phyloP scores from a whole-genome alignment of 345 rosid species.

The Hirschfeldia incana region DNA sequence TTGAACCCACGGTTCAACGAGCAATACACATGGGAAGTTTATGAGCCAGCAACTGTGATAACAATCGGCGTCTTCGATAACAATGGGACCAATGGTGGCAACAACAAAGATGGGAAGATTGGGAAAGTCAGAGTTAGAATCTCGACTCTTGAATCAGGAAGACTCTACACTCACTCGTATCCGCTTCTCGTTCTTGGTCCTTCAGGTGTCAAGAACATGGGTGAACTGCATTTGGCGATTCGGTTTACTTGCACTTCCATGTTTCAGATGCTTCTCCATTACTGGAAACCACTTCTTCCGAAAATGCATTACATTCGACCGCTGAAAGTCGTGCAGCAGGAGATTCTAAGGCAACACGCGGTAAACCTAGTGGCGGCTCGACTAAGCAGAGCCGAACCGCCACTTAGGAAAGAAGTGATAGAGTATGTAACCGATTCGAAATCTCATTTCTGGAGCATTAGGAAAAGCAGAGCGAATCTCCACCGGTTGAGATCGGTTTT shows the following conservation, averaged over 20 bases:
- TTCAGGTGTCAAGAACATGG: slow-evolving; percentile 92
- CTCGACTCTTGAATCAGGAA: slow-evolving; percentile 80
- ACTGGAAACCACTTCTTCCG: slow-evolving; percentile 75
- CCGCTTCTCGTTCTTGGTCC: slow-evolving; percentile 80
- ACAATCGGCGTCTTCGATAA: slow-evolving; percentile 88
- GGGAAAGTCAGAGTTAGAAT: slow-evolving; percentile 85
- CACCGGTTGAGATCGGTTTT: slow-evolving; percentile 66
- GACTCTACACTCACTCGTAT: slow-evolving; percentile 77
- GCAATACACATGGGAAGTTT: slow-evolving; percentile 98
- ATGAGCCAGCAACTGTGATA: slow-evolving; percentile 85
- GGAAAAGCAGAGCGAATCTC: slow-evolving; percentile 93
- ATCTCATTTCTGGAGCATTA: slow-evolving; percentile 96
- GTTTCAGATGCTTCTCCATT: slow-evolving; percentile 56
- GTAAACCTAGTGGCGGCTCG: slow-evolving; percentile 76
- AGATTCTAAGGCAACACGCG: slow-evolving; percentile 72
- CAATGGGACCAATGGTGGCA: slow-evolving; percentile 52
- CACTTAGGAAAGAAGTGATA: slow-evolving; percentile 75
- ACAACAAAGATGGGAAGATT: slow-evolving; percentile 54
- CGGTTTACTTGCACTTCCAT: slow-evolving; percentile 73
- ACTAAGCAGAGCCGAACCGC: slow-evolving; percentile 85
- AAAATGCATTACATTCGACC: slow-evolving; percentile 88
- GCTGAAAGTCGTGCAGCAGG: slow-evolving; percentile 72
- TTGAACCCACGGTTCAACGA: slow-evolving; percentile 84
- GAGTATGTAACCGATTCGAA: slow-evolving; percentile 86
- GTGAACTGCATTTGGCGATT: slow-evolving; percentile 86